These are phyloP conservation scores for Neonectria sp. DNA, from an alignment of 2,329 filamentous ascomycete genomes.

Conservation along the genomic window DNA sequence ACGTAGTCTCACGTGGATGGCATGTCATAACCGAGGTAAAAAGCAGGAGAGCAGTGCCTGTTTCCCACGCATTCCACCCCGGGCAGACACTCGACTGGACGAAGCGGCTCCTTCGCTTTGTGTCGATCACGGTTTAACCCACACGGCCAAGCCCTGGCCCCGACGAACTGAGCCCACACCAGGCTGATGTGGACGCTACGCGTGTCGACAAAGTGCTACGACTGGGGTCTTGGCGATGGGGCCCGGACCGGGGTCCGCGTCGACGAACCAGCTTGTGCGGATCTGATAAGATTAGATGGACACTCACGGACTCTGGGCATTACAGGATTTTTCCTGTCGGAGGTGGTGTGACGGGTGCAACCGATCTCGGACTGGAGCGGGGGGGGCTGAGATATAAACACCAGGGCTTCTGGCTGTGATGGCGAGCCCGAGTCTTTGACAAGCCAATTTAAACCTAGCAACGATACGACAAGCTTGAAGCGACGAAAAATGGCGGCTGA, in stretches of 20 bases:
- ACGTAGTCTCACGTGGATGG: neutral
- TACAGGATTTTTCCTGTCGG: neutral
- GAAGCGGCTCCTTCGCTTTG: neutral
- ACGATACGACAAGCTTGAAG: neutral
- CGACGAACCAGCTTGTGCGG: conserved; percentile 20
- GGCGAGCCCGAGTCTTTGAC: neutral
- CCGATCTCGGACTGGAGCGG: conserved; percentile 16
- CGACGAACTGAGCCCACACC: conserved; percentile 18
- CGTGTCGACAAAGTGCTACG: conserved; percentile 13
- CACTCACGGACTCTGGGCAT: neutral
- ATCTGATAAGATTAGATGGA: conserved; percentile 48
- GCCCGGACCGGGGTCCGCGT: conserved; percentile 14
- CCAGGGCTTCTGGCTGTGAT: neutral
- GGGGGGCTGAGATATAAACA: conserved; percentile 19
- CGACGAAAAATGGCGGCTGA: conserved; percentile 24
- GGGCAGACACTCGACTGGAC: too few relatives aligned
- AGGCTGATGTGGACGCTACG: conserved; percentile 12
- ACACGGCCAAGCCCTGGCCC: conserved; percentile 21
- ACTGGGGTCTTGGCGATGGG: conserved; percentile 18
- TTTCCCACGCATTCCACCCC: neutral
- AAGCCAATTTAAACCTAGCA: too few relatives aligned
- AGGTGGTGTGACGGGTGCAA: conserved; percentile 28
- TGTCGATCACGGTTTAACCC: conserved; percentile 23
- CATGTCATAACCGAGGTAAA: neutral
- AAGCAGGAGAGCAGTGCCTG: neutral